Evolutionary conservation across 305 asterid genomes (phyloP).

Genomic region (Solanum hybrid): DNA sequence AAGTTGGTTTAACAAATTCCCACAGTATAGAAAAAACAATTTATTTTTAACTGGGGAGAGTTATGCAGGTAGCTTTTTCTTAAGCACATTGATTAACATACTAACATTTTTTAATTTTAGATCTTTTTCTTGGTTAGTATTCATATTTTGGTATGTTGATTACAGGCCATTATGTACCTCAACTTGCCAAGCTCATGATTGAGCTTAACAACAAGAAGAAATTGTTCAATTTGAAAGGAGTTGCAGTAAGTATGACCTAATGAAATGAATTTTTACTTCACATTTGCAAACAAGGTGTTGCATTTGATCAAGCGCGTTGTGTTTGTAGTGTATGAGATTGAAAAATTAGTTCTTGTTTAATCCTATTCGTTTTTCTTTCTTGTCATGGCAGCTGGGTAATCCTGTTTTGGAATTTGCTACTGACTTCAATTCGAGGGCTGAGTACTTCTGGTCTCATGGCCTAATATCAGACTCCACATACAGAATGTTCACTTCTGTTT

Average conservation of each 20-base stretch:
- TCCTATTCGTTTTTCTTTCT: not conserved
- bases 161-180: conserved; percentile 61
- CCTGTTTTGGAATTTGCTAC: conserved; percentile 1
- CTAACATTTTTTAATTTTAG: not conserved
- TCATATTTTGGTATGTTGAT: not conserved
- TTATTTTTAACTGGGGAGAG: conserved; percentile 58
- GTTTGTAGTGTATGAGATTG: not conserved
- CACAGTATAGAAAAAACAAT: conserved; percentile 34
- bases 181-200: conserved; percentile 54
- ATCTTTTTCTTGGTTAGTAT: not conserved
- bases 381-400: not conserved
- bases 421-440: conserved; percentile 4
- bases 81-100: not conserved
- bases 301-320: not conserved
- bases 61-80: conserved; percentile 40
- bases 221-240: conserved; percentile 46
- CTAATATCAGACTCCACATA: conserved; percentile 53
- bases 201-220: conserved; percentile 24
- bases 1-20: conserved; percentile 50
- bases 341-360: not conserved
- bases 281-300: not conserved
- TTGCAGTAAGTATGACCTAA: conserved; percentile 39
- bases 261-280: not conserved
- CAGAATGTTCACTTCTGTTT: conserved; percentile 37
- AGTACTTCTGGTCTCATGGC: conserved; percentile 50